phyloP scores from a whole-genome alignment of 208 protist genomes.

The Wallacemonas collosoma region DNA sequence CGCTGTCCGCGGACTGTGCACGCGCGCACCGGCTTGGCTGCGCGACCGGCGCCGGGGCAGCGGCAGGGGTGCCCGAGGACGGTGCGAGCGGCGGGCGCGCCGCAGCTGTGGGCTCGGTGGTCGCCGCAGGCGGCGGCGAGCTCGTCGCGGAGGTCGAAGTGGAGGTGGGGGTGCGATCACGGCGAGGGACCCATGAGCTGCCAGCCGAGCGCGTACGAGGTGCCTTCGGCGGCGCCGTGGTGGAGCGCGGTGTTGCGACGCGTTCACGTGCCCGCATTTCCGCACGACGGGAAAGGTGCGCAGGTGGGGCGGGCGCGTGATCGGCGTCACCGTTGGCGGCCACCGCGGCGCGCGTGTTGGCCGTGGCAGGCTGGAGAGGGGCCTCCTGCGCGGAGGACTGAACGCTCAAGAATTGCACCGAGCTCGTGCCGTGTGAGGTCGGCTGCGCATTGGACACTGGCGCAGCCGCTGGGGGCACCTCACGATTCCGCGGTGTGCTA shows the following conservation, averaged over 20 bases:
- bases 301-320: slow-evolving; percentile 14
- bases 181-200: slow-evolving; percentile 16
- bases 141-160: background rate
- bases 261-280: slow-evolving; percentile 10
- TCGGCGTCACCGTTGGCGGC: background rate
- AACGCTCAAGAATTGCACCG: slow-evolving; percentile 10
- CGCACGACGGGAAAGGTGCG: slow-evolving; percentile 25
- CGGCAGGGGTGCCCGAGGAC: slow-evolving; percentile 1
- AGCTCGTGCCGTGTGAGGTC: slow-evolving; percentile 11
- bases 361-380: slow-evolving; percentile 1
- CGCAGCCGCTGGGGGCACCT: background rate
- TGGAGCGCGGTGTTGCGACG: slow-evolving; percentile 14
- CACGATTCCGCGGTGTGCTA: background rate
- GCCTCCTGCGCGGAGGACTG: slow-evolving; percentile 18
- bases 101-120: background rate
- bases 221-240: slow-evolving; percentile 11
- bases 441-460: background rate
- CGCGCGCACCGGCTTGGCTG: slow-evolving; percentile 16
- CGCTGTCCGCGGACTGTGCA: slow-evolving; percentile 17
- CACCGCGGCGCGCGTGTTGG: background rate
- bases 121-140: background rate
- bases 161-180: slow-evolving; percentile 1
- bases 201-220: slow-evolving; percentile 27
- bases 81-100: slow-evolving; percentile 14
- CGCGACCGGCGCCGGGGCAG: slow-evolving; percentile 12